These are phyloP conservation scores for Selaginella tamariscina DNA, from an alignment of 75 land plant genomes.

Conservation along the genomic window DNA sequence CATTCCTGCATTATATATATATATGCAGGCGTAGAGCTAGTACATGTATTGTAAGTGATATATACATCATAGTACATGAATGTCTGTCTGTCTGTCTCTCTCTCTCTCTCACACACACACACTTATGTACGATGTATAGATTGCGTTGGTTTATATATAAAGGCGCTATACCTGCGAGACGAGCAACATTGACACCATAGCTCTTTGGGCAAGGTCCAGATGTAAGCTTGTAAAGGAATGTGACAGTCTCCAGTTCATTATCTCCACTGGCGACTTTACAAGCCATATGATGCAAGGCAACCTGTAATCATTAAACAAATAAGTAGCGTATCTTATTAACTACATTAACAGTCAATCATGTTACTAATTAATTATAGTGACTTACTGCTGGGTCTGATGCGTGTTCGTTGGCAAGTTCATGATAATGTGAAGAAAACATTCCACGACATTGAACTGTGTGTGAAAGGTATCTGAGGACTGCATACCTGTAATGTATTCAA, in stretches of 20 bases:
- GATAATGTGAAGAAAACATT: conserved; percentile 59
- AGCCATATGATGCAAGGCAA: conserved; percentile 68
- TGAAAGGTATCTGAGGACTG: conserved; percentile 67
- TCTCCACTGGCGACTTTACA: conserved; percentile 56
- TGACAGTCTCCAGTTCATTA: conserved; percentile 72
- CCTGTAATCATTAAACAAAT: conserved; percentile 27
- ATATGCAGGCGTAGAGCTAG: background rate
- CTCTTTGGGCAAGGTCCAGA: conserved; percentile 90
- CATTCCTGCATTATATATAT: conserved; percentile 28
- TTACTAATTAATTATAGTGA: background rate
- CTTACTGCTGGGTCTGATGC: conserved; percentile 48
- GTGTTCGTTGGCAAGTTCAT: conserved; percentile 66
- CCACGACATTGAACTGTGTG: conserved; percentile 45
- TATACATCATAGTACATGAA: background rate
- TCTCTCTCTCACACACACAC: background rate
- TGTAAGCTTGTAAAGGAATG: conserved; percentile 64
- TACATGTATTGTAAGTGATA: background rate
- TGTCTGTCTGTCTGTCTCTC: background rate
- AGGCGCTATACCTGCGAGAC: conserved; percentile 55
- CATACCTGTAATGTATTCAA: conserved; percentile 63
- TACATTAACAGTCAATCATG: background rate
- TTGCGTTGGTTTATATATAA: background rate
- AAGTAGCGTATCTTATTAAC: background rate
- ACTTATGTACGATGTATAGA: background rate
- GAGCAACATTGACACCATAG: conserved; percentile 95